Percentiles rank a stretch among this genome's conserved stretches.
Evolutionary conservation across 768 basidiomycete genomes (phyloP).

Genomic region (Boletus tomentosulus): DNA sequence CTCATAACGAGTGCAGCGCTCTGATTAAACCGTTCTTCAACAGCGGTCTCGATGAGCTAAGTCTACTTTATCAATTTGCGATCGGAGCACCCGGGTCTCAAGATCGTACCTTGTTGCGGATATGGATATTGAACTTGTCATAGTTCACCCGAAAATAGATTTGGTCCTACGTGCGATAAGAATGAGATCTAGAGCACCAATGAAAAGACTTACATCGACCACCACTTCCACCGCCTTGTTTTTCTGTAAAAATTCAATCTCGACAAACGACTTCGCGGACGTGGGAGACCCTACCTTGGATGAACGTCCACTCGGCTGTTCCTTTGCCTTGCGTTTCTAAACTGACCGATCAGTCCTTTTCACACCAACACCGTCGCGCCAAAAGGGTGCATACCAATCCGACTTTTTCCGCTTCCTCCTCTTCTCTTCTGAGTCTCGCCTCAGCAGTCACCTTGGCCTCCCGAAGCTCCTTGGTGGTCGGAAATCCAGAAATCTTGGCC

Average conservation of each 20-base stretch:
- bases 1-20: slow-evolving; percentile 68
- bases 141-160: slow-evolving; percentile 86
- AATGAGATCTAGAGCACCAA: not conserved
- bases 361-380: not conserved
- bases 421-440: slow-evolving; percentile 60
- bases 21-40: slow-evolving; percentile 74
- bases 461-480: slow-evolving; percentile 74
- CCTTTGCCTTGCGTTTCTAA: slow-evolving; percentile 63
- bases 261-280: not conserved
- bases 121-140: slow-evolving; percentile 79
- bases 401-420: slow-evolving; percentile 68
- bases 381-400: slow-evolving; percentile 53
- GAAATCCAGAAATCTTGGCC: slow-evolving; percentile 67
- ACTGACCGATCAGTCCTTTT: slow-evolving; percentile 19
- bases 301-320: slow-evolving; percentile 39
- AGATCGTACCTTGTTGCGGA: slow-evolving; percentile 73
- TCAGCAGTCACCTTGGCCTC: slow-evolving; percentile 65
- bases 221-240: slow-evolving; percentile 44
- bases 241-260: slow-evolving; percentile 37
- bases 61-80: slow-evolving; percentile 10
- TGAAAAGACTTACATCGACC: slow-evolving; percentile 58
- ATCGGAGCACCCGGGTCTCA: not conserved
- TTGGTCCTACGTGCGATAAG: slow-evolving; percentile 44
- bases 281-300: slow-evolving; percentile 45
- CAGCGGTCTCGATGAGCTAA: slow-evolving; percentile 77